phyloP scores from a whole-genome alignment of 2,329 filamentous ascomycete genomes.

The Knoxdaviesia capensis region DNA sequence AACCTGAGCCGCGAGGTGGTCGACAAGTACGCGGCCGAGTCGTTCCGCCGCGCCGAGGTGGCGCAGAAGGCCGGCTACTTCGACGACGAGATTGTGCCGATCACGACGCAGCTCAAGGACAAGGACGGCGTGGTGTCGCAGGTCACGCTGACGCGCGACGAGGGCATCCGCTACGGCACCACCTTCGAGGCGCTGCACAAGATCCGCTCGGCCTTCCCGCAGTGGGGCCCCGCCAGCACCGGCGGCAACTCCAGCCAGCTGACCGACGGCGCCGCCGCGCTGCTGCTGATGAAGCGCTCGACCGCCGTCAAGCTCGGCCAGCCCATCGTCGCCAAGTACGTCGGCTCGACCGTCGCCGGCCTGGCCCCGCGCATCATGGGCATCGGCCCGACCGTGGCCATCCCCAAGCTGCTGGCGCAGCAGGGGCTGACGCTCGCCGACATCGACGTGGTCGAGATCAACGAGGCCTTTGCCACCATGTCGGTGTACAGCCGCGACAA shows the following conservation, averaged over 20 bases:
- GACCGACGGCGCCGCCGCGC: slow-evolving; percentile 77
- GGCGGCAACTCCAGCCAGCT: slow-evolving; percentile 78
- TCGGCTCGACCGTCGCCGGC: slow-evolving; percentile 76
- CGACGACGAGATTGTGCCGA: slow-evolving; percentile 84
- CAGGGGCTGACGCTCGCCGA: slow-evolving; percentile 62
- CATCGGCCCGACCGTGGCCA: slow-evolving; percentile 58
- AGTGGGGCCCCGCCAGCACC: slow-evolving; percentile 71
- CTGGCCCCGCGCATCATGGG: slow-evolving; percentile 92
- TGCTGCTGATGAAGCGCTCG: slow-evolving; percentile 87
- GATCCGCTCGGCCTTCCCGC: slow-evolving; percentile 75
- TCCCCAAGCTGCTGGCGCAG: slow-evolving; percentile 67
- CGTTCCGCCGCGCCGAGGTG: slow-evolving; percentile 67
- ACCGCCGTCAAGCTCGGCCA: slow-evolving; percentile 72
- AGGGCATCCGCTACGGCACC: slow-evolving; percentile 79
- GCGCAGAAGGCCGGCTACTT: slow-evolving; percentile 86
- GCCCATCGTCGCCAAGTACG: slow-evolving; percentile 87
- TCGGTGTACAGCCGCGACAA: slow-evolving; percentile 75
- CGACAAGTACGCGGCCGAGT: slow-evolving; percentile 73
- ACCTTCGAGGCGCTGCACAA: slow-evolving; percentile 67
- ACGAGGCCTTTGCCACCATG: slow-evolving; percentile 97
- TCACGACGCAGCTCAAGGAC: slow-evolving; percentile 64
- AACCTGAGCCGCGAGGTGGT: slow-evolving; percentile 60
- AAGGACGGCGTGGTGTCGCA: slow-evolving; percentile 61
- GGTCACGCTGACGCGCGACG: slow-evolving; percentile 66
- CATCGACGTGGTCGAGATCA: slow-evolving; percentile 79